Percentiles rank a stretch among this genome's conserved stretches.
These are phyloP conservation scores for Pleurozium schreberi DNA, from an alignment of 225 moss, liverwort and hornwort species.

Conservation along the genomic window DNA sequence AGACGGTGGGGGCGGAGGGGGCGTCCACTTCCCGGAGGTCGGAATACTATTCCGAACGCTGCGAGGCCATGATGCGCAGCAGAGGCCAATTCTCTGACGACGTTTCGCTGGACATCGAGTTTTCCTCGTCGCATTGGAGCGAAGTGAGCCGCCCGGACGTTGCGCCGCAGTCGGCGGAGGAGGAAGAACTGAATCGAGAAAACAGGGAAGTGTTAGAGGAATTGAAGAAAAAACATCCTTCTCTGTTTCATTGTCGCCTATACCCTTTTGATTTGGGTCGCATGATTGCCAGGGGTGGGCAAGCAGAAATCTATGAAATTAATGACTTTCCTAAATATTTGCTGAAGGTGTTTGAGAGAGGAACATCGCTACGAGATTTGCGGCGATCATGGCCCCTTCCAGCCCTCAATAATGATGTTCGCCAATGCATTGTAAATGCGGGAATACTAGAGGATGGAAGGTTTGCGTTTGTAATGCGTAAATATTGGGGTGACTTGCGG, in stretches of 20 bases:
- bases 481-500: not conserved
- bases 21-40: too few relatives aligned
- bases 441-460: not conserved
- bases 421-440: not conserved
- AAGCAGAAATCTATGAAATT: not conserved
- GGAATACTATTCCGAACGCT: not conserved
- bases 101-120: not conserved
- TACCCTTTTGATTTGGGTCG: accelerated
- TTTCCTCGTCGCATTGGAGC: not conserved
- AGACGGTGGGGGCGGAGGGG: not conserved
- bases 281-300: not conserved
- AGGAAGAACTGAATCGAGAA: not conserved
- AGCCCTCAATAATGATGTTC: accelerated
- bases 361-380: not conserved
- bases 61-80: not conserved
- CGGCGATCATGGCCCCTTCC: not conserved
- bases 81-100: not conserved
- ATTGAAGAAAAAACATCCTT: accelerated
- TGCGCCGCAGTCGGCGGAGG: not conserved
- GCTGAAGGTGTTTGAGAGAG: not conserved
- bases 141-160: not conserved
- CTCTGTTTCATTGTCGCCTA: accelerated
- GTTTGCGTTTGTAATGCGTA: not conserved
- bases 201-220: not conserved
- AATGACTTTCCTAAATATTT: accelerated